Evolutionary conservation across 73 alveolate species (phyloP), one percentile per base, ranked within the genome.

Genomic region (Paramecium octaurelia): DNA sequence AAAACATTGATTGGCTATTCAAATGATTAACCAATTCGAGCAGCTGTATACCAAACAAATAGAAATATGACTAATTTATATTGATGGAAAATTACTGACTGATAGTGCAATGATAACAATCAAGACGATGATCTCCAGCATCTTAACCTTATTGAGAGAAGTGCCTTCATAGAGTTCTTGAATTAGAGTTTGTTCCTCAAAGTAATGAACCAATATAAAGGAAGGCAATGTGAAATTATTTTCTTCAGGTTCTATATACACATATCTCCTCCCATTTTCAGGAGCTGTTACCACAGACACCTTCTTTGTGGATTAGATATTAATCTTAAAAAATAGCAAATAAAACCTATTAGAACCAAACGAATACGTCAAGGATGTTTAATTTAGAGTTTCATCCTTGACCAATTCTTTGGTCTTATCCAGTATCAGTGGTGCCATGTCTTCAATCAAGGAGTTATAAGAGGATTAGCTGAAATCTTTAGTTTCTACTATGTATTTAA

Each of bases 41-140:
- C 21, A 11, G 91, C 91, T 42, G 91, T 80, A 8, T 44, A 80
- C 91, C 91, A 80, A 80, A 80, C 91, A 46, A 80, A 80, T 43
- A 80, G 5, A 35, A 80, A 80, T 24, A 80, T 80, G 3, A 80
- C 91, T 80, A 80, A 44, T 31, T 11, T 75, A 34, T 34, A 80
- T 31, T 20, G 3, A 31, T 35, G 16, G 5, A 73, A 0, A 10
- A 6, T 23, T 80, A 80, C 91, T 12, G 21, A 80, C 75, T 20
- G 91, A 80, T 46, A 80, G 23, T 20, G 48, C 91, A 20, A 80
- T 80, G 3, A 80, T 80, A 8, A 80, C 91, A 5, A 80, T 80
- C 2, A 80, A 80, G 2, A 80, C 91, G 4, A 80, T 48, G 4
- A 80, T 80, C 48, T 80, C 91, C 21, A 80, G 23, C 34, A 46